Evolutionary conservation across 176 grass and related monocot genomes (phyloP), one percentile per base, ranked within the genome.

Genomic region (Carex pumila): DNA sequence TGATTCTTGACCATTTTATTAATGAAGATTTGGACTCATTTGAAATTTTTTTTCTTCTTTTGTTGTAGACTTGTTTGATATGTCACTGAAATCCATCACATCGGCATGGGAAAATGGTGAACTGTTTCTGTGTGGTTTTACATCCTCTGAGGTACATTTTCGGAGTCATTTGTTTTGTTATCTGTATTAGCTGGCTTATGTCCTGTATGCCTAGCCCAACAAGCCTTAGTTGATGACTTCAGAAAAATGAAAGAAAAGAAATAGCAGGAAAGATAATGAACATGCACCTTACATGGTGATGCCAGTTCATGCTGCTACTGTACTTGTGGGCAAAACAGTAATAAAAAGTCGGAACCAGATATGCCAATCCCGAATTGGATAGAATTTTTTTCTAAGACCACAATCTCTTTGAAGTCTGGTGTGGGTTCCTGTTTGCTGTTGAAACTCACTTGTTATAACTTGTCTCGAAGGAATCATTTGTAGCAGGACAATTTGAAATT

Each of bases 21-120:
- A 22, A 87, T 71, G 62, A 71, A 56, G 81, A 77, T 64, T 71
- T 12, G 63, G 47, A 81, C 86, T 43, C 3, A 17, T 29, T 65
- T 74, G 7, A 52, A 18, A 32, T 34, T 78, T 12, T 68, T 88
- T 18, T 78, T 12, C 63, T 88, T 59, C 82, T 55, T 34, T 55
- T 50, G 37, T 37, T 50, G 58, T 84, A 98, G 95, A 95, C 41
- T 89, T 98, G 89, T 90, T 93, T 89, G 95, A 95, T 93, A 95
- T 98, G 92, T 90, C 92, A 25, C 78, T 98, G 82, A 98, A 95
- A 86, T 93, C 95, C 53, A 98, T 98, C 39, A 95, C 89, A 61
- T 50, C 84, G 61, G 72, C 86, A 82, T 98, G 95, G 95, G 95
- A 98, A 86, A 93, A 67, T 66, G 91, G 92, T 53, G 95, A 98